These are phyloP conservation scores for Rhodotorula sp. DNA, from an alignment of 1,284 basidiomycete species.

Conservation along the genomic window DNA sequence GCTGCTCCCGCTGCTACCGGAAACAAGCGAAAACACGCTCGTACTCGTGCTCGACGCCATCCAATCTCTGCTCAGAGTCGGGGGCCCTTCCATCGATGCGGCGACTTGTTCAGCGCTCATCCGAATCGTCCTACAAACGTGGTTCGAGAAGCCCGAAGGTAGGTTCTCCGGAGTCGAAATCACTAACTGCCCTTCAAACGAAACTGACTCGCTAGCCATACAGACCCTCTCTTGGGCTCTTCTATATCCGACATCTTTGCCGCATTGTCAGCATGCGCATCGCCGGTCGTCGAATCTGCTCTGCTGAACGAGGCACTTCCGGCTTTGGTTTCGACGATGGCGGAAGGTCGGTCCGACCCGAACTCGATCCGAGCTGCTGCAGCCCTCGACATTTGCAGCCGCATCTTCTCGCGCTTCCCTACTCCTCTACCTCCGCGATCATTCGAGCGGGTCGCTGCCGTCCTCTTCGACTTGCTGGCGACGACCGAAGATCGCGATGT, in stretches of 20 bases:
- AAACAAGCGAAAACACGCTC: conserved; percentile 81
- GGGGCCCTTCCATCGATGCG: conserved; percentile 71
- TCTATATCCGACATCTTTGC: conserved; percentile 79
- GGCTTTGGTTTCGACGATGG: conserved; percentile 64
- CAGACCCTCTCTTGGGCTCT: conserved; percentile 85
- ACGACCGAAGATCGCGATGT: conserved; percentile 76
- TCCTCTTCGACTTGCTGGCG: conserved; percentile 66
- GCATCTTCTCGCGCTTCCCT: conserved; percentile 63
- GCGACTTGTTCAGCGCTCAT: conserved; percentile 64
- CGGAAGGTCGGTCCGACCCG: conserved; percentile 49
- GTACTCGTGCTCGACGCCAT: conserved; percentile 86
- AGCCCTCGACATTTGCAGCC: conserved; percentile 75
- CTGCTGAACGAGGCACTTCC: conserved; percentile 73
- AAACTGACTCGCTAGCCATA: neutral
- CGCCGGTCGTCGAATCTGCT: conserved; percentile 63
- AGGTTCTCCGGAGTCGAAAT: conserved; percentile 16
- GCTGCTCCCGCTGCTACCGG: conserved; percentile 75
- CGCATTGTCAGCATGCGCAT: conserved; percentile 63
- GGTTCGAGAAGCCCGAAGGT: conserved; percentile 82
- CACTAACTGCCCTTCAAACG: too few species aligned
- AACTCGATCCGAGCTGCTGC: conserved; percentile 53
- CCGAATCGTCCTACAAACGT: conserved; percentile 67
- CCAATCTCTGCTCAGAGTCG: conserved; percentile 43
- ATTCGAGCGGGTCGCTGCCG: conserved; percentile 68
- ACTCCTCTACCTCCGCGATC: conserved; percentile 71